These are phyloP conservation scores for Passiflora organensis DNA, from an alignment of 345 rosid genomes.

Conservation along the genomic window DNA sequence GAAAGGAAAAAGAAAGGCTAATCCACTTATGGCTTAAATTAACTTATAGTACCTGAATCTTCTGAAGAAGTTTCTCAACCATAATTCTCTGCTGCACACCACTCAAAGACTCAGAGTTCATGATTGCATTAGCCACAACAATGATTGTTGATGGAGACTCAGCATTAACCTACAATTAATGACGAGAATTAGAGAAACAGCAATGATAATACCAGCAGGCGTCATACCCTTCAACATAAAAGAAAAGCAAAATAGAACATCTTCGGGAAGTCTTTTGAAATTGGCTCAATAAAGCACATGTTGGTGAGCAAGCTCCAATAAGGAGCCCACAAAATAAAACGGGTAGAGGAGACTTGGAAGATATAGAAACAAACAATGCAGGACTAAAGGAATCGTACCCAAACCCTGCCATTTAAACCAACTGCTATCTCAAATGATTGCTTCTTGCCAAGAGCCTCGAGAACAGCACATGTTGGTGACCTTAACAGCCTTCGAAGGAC, in stretches of 20 bases:
- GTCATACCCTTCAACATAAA: not conserved
- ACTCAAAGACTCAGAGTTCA: slow-evolving; percentile 65
- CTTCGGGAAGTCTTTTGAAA: not conserved
- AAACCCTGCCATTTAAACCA: slow-evolving; percentile 76
- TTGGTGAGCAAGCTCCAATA: not conserved
- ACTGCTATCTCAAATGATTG: slow-evolving; percentile 72
- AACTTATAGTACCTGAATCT: slow-evolving; percentile 25
- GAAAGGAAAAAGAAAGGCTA: no score
- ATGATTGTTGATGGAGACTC: slow-evolving; percentile 52
- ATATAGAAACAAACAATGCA: not conserved
- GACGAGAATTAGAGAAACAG: not conserved
- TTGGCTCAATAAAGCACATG: not conserved
- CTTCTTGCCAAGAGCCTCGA: slow-evolving; percentile 74
- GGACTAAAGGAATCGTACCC: slow-evolving; percentile 38
- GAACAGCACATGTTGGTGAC: slow-evolving; percentile 69
- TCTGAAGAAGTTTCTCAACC: slow-evolving; percentile 67
- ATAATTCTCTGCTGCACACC: slow-evolving; percentile 63
- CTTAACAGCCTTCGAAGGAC: slow-evolving; percentile 47
- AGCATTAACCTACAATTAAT: slow-evolving; percentile 43
- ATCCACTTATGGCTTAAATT: no score
- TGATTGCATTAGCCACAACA: slow-evolving; percentile 56
- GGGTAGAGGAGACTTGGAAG: not conserved
- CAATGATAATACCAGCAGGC: not conserved
- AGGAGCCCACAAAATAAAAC: not conserved
- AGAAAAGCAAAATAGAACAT: not conserved